phyloP scores from a whole-genome alignment of 1,284 basidiomycete species.

The Sparassis latifolia region DNA sequence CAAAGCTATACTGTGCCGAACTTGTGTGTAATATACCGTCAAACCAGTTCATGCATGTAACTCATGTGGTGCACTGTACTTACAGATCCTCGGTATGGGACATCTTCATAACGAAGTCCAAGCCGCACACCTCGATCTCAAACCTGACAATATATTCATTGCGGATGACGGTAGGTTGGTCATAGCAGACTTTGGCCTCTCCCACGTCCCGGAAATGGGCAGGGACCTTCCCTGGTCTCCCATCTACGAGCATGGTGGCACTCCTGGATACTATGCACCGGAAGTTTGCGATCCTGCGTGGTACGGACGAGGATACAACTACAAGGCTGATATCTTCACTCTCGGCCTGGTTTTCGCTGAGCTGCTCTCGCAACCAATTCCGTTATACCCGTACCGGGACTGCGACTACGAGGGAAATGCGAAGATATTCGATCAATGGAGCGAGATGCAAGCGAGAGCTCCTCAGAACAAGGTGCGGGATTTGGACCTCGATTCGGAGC shows the following conservation, averaged over 20 bases:
- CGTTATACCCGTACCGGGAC: too few species aligned
- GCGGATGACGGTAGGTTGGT: slow-evolving; percentile 55
- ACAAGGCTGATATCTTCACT: slow-evolving; percentile 17
- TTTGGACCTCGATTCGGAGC: too few species aligned
- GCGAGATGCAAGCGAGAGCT: too few species aligned
- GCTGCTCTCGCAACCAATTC: slow-evolving; percentile 4
- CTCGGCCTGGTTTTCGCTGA: slow-evolving; percentile 18
- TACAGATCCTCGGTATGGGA: slow-evolving; percentile 7
- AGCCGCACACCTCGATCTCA: slow-evolving; percentile 37
- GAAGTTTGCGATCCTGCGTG: slow-evolving; percentile 6
- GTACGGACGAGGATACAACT: slow-evolving; percentile 4
- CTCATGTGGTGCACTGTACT: too few species aligned
- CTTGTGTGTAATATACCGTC: slow-evolving; percentile 7
- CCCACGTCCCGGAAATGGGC: too few species aligned
- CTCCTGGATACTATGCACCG: slow-evolving; percentile 18
- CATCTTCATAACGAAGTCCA: slow-evolving; percentile 11
- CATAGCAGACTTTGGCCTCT: slow-evolving; percentile 32
- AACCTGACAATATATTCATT: slow-evolving; percentile 59
- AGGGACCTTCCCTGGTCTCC: too few species aligned
- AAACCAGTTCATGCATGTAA: neutral
- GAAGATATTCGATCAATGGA: too few species aligned
- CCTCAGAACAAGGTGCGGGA: too few species aligned
- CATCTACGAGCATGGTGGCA: slow-evolving; percentile 6
- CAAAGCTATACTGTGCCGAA: slow-evolving; percentile 11
- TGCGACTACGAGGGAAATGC: too few species aligned